Percentiles rank a stretch among this genome's conserved stretches.
phyloP scores from a whole-genome alignment of 345 rosid species.

The Lagerstroemia speciosa region DNA sequence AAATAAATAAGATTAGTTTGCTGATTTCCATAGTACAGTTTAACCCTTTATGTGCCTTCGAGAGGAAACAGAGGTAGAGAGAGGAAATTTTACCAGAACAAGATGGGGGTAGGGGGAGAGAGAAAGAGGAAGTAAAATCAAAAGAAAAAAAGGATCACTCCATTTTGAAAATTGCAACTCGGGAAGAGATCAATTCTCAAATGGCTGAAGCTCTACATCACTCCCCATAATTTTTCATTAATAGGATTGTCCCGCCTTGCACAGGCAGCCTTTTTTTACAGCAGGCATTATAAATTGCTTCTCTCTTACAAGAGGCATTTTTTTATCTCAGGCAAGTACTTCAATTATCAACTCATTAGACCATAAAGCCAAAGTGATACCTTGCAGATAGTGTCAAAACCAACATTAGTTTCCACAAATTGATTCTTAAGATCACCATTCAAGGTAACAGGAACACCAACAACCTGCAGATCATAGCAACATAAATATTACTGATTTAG shows the following conservation, averaged over 20 bases:
- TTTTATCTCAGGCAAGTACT: not conserved
- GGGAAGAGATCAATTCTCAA: not conserved
- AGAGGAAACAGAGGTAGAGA: not conserved
- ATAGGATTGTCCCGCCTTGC: not conserved
- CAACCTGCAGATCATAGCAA: slow-evolving; percentile 44
- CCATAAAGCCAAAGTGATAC: slow-evolving; percentile 20
- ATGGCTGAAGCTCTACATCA: not conserved
- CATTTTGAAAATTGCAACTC: not conserved
- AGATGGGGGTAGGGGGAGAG: too few species aligned
- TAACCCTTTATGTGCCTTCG: not conserved
- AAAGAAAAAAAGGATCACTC: not conserved
- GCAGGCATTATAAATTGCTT: too few species aligned
- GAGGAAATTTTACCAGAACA: not conserved
- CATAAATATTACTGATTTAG: not conserved
- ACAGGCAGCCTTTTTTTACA: not conserved
- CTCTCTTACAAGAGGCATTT: not conserved
- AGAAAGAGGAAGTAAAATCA: too few species aligned
- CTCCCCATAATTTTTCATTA: not conserved
- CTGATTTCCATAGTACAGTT: not conserved
- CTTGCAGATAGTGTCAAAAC: slow-evolving; percentile 98
- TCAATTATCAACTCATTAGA: not conserved
- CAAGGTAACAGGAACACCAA: slow-evolving; percentile 93
- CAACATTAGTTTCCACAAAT: slow-evolving; percentile 90
- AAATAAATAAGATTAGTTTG: not conserved
- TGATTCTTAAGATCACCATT: slow-evolving; percentile 98